Evolutionary conservation across 805 yeast species (phyloP).

Genomic region (Brettanomyces sp.): DNA sequence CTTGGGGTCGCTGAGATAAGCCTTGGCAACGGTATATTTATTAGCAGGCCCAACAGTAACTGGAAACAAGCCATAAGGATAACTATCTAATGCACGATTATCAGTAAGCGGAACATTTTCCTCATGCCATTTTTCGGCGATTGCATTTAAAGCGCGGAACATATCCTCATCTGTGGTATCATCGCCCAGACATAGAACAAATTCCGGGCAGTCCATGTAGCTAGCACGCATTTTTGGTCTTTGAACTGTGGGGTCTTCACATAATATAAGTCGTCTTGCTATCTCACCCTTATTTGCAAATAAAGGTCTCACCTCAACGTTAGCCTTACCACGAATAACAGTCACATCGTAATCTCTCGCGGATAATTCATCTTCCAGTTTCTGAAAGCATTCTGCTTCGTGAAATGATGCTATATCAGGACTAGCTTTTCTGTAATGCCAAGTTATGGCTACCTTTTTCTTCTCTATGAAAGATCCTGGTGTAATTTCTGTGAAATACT

Average conservation of each 20-base stretch:
- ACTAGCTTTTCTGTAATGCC: conserved; percentile 96
- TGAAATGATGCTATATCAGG: conserved; percentile 89
- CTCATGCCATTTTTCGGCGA: conserved; percentile 46
- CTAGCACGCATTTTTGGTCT: conserved; percentile 4
- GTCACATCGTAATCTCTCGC: conserved; percentile 57
- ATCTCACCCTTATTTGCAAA: conserved; percentile 96
- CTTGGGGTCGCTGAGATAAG: conserved; percentile 75
- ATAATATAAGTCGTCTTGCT: conserved; percentile 66
- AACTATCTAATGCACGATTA: conserved; percentile 10
- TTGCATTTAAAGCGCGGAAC: conserved; percentile 68
- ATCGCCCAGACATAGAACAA: conserved; percentile 86
- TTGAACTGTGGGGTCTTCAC: conserved; percentile 42
- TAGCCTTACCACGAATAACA: conserved; percentile 96
- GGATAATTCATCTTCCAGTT: conserved; percentile 44
- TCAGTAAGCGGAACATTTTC: conserved; percentile 32
- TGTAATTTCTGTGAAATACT: conserved; percentile 72
- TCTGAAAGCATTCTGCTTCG: conserved; percentile 63
- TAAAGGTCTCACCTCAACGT: conserved; percentile 92
- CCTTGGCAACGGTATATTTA: conserved; percentile 74
- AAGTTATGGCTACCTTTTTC: conserved; percentile 89
- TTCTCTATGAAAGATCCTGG: conserved; percentile 84
- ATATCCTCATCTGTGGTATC: conserved; percentile 97
- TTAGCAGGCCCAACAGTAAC: conserved; percentile 91
- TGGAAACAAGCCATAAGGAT: conserved; percentile 59
- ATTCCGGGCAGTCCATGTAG: conserved; percentile 57